A percentile compares a stretch with the other conserved stretches of the same genome.
phyloP scores from a whole-genome alignment of 768 basidiomycete species.

The Boletus vermiculosoides region DNA sequence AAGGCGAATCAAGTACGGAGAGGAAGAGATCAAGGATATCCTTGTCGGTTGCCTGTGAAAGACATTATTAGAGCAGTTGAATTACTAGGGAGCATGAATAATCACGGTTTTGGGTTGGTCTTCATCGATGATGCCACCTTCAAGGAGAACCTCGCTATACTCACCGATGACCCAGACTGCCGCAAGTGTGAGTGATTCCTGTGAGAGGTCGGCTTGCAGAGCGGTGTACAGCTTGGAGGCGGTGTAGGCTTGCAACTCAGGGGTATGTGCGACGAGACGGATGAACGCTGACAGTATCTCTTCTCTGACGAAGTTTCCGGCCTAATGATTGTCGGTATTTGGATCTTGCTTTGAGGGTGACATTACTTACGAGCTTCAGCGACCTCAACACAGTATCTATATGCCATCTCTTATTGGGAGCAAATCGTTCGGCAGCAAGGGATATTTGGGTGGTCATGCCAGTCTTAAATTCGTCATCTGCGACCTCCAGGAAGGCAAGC shows the following conservation, averaged over 20 bases:
- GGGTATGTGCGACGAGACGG: conserved; percentile 93
- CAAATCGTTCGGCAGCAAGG: conserved; percentile 92
- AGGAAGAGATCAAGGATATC: conserved; percentile 85
- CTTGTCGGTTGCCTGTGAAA: conserved; percentile 64
- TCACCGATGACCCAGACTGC: conserved; percentile 97
- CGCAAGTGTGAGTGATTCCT: conserved; percentile 91
- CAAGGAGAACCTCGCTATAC: conserved; percentile 87
- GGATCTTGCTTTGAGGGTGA: neutral
- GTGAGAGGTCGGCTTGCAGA: conserved; percentile 88
- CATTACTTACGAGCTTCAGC: conserved; percentile 72
- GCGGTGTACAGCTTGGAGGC: conserved; percentile 88
- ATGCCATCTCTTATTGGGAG: conserved; percentile 98
- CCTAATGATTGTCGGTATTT: conserved; percentile 45
- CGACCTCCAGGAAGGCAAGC: conserved; percentile 94
- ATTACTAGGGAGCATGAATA: neutral
- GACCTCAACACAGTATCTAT: conserved; percentile 96
- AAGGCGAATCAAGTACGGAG: conserved; percentile 89
- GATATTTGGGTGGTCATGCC: conserved; percentile 98
- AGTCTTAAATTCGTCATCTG: conserved; percentile 98
- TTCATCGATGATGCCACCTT: conserved; percentile 79
- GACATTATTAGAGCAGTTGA: neutral
- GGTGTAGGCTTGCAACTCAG: conserved; percentile 94
- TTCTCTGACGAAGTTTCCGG: conserved; percentile 96
- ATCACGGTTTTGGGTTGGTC: conserved; percentile 69
- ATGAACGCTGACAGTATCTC: conserved; percentile 95